Percentiles rank a stretch among this genome's conserved stretches.
phyloP scores from a whole-genome alignment of 1,284 basidiomycete genomes.

The Chalciporus sp. region DNA sequence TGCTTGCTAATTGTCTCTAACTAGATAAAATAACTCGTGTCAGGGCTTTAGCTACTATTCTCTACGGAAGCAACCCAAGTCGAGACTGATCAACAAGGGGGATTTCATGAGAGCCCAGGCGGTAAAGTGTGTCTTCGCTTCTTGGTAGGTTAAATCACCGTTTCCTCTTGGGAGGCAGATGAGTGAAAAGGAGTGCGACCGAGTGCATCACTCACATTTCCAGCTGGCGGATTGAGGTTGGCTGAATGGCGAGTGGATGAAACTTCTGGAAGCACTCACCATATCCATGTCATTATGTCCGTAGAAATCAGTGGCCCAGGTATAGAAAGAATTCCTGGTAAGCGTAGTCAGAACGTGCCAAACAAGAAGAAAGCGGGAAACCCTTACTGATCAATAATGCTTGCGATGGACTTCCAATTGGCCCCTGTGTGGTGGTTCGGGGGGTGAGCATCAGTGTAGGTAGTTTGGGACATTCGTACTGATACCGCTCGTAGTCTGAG shows the following conservation, averaged over 20 bases:
- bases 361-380: background rate
- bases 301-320: constrained; percentile 45
- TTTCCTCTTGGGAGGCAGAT: constrained; percentile 39
- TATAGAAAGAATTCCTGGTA: constrained; percentile 45
- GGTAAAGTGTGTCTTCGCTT: constrained; percentile 49
- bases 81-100: constrained; percentile 48
- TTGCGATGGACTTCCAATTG: constrained; percentile 38
- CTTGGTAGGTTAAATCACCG: constrained; percentile 43
- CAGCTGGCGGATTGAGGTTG: constrained; percentile 31
- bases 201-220: constrained; percentile 36
- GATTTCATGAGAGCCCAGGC: constrained; percentile 53
- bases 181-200: background rate
- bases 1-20: constrained; percentile 50
- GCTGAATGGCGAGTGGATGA: background rate
- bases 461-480: constrained; percentile 28
- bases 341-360: constrained; percentile 7
- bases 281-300: constrained; percentile 53
- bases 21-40: constrained; percentile 34
- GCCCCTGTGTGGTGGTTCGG: constrained; percentile 20
- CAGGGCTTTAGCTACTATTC: too few relatives aligned
- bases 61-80: constrained; percentile 35
- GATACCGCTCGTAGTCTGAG: constrained; percentile 58
- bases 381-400: constrained; percentile 41
- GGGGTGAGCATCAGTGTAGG: background rate
- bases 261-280: constrained; percentile 27